Conservation (phyloP, 164 flowering plant species). For the Nelumbo lutea region DNA sequence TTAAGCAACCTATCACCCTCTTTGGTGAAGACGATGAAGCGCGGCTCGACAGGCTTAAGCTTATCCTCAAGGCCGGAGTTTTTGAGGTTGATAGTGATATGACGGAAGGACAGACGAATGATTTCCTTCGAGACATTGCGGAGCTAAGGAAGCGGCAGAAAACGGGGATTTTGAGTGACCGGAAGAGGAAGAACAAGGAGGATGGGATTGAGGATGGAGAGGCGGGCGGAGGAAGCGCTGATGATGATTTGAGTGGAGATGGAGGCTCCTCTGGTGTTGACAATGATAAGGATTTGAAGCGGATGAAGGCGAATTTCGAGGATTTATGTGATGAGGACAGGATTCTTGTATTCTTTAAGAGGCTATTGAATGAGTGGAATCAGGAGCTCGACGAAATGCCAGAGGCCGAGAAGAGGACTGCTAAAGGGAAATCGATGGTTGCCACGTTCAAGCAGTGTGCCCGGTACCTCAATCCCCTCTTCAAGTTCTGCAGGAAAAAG, state of each 20-base stretch:
- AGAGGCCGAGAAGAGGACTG: constrained; percentile 78
- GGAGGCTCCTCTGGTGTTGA: constrained; percentile 68
- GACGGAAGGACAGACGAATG: constrained; percentile 98
- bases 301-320: constrained; percentile 78
- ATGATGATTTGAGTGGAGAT: constrained; percentile 67
- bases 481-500: constrained; percentile 98
- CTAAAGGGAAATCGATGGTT: constrained; percentile 86
- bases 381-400: constrained; percentile 78
- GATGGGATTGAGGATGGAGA: constrained; percentile 54
- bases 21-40: constrained; percentile 91
- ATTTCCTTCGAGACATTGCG: constrained; percentile 80
- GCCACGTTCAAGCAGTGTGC: constrained; percentile 98
- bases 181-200: constrained; percentile 61
- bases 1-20: constrained; percentile 87
- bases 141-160: constrained; percentile 93
- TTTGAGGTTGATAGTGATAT: constrained; percentile 94
- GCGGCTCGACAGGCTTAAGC: constrained; percentile 73
- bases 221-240: constrained; percentile 38
- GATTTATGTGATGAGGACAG: constrained; percentile 94
- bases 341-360: constrained; percentile 88
- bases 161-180: constrained; percentile 64
- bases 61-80: constrained; percentile 61
- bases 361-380: constrained; percentile 91
- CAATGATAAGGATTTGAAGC: constrained; percentile 68
- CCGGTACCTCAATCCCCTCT: constrained; percentile 78